Evolutionary conservation across 129 eudicot species (phyloP).

Genomic region (sunflower (Helianthus annuus)): HanXRQr2.0-SUNRISE NC_035433.2:5094929-5095428

Average conservation of each 20-base stretch:
- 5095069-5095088: background rate
- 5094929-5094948: too few relatives aligned
- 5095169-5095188: conserved; percentile 12
- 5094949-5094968: too few relatives aligned
- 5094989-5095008: too few relatives aligned
- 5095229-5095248: background rate
- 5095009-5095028: too few relatives aligned
- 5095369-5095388: background rate
- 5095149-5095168: conserved; percentile 18
- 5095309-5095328: too few relatives aligned
- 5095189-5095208: background rate
- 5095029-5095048: too few relatives aligned
- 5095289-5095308: too few relatives aligned
- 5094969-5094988: too few relatives aligned
- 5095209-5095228: background rate
- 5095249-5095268: conserved; percentile 4
- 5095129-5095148: too few relatives aligned
- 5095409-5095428: background rate
- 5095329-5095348: background rate
- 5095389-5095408: too few relatives aligned
- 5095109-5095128: background rate
- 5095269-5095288: too few relatives aligned
- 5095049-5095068: too few relatives aligned
- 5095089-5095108: background rate
- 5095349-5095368: background rate